phyloP scores from a whole-genome alignment of 116 monocot genomes.

The Zostera marina region DNA sequence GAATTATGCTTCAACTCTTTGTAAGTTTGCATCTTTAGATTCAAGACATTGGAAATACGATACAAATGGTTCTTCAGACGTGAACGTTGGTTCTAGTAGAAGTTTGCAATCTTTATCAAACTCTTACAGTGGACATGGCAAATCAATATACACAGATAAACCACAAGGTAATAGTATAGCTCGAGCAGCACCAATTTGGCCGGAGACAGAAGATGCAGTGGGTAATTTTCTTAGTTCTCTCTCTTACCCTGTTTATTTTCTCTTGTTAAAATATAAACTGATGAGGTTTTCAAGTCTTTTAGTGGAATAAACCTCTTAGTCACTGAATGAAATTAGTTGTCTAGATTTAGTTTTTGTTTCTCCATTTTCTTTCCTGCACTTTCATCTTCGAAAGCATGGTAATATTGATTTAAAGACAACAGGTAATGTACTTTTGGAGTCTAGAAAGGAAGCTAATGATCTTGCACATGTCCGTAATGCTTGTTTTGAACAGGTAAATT shows the following conservation, averaged over 20 bases:
- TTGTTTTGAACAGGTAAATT: constrained; percentile 63
- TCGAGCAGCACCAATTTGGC: constrained; percentile 40
- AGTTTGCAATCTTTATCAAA: constrained; percentile 20
- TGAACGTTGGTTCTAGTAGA: constrained; percentile 21
- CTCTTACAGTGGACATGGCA: constrained; percentile 34
- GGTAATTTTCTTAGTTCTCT: constrained; percentile 30
- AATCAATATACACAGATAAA: constrained; percentile 27
- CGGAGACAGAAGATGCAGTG: constrained; percentile 58
- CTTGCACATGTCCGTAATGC: constrained; percentile 58
- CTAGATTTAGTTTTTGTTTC: background rate
- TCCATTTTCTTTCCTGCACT: background rate
- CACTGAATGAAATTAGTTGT: background rate
- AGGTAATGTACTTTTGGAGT: constrained; percentile 55
- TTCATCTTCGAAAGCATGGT: background rate
- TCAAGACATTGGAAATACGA: constrained; percentile 22
- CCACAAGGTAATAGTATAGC: constrained; percentile 9
- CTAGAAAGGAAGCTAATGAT: constrained; percentile 70
- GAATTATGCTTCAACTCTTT: constrained; percentile 29
- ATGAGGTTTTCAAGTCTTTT: background rate
- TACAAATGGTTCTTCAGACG: constrained; percentile 17
- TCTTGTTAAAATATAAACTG: background rate
- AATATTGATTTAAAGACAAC: constrained; percentile 6
- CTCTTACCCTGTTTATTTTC: background rate
- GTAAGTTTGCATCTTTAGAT: constrained; percentile 11
- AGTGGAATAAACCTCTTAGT: too few relatives aligned